Evolutionary conservation across 371 early-diverging fungal genomes (phyloP), one percentile per base, ranked within the genome.

Genomic region (Haplosporangium sp.): DNA sequence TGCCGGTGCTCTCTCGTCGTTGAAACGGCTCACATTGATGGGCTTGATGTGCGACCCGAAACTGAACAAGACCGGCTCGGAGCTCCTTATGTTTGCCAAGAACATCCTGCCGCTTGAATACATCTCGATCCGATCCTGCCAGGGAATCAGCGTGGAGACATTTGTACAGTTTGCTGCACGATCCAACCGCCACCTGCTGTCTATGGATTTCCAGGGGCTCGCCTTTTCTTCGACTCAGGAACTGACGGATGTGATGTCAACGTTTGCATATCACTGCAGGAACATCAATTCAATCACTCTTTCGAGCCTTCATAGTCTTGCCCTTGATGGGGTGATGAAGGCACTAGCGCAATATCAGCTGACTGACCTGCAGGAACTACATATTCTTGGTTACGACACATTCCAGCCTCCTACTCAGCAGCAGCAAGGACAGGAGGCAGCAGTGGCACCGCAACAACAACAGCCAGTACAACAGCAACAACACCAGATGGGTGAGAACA

Each of bases 1-100:
- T 13, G 80, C 73, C 13, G 80, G 80, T 5, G 36, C 64, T 3
- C 58, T 79, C 11, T 66, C 64, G 21, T 73, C 73, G 4, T 46
- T 79, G 16, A 79, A 73, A 45, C 64, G 80, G 0, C 69, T 79
- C 43, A 67, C 80, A 0, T 50, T 79, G 50, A 72, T 72, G 62
- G 80, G 80, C 13, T 42, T 79, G 4, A 29, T 69, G 50, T 79
- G 80, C 29, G 68, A 79, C 50, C 62, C 80, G 1, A 20, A 59
- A 7, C 62, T 53, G 13, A 79, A 79, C 66, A 79, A 69, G 69
- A 79, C 80, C 4, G 80, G 73, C 11, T 64, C 80, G 6, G 80
- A 79, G 37, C 63, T 79, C 10, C 47, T 79, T 41, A 8, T 61
- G 29, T 79, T 79, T 55, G 80, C 80, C 3, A 55, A 62, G 41